These are phyloP conservation scores for Cyclospora cayetanensis DNA, from an alignment of 169 alveolate genomes.

Conservation along the genomic window DNA sequence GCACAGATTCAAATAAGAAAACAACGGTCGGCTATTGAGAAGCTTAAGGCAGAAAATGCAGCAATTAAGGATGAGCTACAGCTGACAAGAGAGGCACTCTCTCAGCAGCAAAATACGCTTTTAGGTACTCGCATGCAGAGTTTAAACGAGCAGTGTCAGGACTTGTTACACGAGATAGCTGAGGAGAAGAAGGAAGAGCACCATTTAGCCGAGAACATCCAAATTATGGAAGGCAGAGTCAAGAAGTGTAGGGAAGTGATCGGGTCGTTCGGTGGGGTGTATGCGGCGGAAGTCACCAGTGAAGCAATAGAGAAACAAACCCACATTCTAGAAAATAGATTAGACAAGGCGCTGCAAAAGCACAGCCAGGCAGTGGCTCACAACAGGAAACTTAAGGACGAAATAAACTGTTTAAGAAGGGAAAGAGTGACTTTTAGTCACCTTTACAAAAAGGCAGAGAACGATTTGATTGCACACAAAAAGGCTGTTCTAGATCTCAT, in stretches of 20 bases:
- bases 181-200: conserved; percentile 48
- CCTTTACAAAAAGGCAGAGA: conserved; percentile 86
- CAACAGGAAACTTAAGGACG: conserved; percentile 86
- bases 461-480: conserved; percentile 77
- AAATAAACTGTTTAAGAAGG: conserved; percentile 87
- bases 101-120: conserved; percentile 59
- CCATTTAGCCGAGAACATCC: neutral
- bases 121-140: conserved; percentile 23
- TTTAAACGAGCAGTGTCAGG: conserved; percentile 1
- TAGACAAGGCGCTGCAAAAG: conserved; percentile 88
- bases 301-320: conserved; percentile 85
- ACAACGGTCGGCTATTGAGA: conserved; percentile 63
- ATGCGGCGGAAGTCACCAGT: conserved; percentile 82
- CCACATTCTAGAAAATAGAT: conserved; percentile 86
- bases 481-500: conserved; percentile 87
- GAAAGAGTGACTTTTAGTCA: conserved; percentile 90
- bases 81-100: conserved; percentile 49
- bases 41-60: conserved; percentile 54
- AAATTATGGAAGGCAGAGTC: conserved; percentile 48
- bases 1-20: conserved; percentile 62
- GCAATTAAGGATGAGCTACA: conserved; percentile 47
- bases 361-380: conserved; percentile 80
- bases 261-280: conserved; percentile 81
- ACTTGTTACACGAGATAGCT: neutral
- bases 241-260: conserved; percentile 35